Percentiles rank a stretch among this genome's conserved stretches.
Conservation (phyloP, 371 early-diverging fungal genomes). For the Paraphysoderma sedebokerense region DNA sequence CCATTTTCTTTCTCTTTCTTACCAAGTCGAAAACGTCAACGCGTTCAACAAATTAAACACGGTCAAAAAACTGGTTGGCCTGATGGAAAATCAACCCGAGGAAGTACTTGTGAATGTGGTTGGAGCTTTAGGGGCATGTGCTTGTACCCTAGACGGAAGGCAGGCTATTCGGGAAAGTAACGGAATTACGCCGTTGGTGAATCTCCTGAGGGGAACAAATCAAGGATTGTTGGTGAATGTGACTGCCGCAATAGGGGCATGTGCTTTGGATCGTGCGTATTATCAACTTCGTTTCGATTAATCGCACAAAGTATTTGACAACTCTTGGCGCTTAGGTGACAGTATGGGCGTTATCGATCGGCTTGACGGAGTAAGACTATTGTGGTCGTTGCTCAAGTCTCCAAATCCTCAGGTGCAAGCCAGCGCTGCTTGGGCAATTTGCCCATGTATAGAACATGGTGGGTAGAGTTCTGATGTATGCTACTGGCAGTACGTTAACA, state of each 20-base stretch:
- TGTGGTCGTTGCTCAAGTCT: constrained; percentile 37
- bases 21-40: constrained; percentile 20
- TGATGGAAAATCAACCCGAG: constrained; percentile 40
- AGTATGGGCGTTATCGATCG: constrained; percentile 35
- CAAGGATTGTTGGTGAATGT: constrained; percentile 33
- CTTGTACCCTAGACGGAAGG: constrained; percentile 31
- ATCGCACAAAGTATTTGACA: background rate
- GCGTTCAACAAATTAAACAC: constrained; percentile 33
- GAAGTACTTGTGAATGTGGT: constrained; percentile 39
- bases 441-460: constrained; percentile 40
- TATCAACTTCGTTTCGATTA: background rate
- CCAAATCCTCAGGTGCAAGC: constrained; percentile 30
- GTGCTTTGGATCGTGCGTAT: constrained; percentile 22
- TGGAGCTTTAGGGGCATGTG: constrained; percentile 36
- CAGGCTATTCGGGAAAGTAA: constrained; percentile 24
- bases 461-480: background rate
- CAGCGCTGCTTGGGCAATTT: constrained; percentile 38
- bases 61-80: constrained; percentile 33
- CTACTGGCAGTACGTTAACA: too few species aligned
- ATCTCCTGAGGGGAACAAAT: constrained; percentile 33
- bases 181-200: constrained; percentile 35
- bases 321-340: constrained; percentile 13
- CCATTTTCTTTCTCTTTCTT: too few species aligned
- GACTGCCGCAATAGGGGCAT: constrained; percentile 34
- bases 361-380: constrained; percentile 33